Base-by-base conservation (phyloP, 2,329 filamentous ascomycete genomes). In the Alternaria ethzedia region DNA sequence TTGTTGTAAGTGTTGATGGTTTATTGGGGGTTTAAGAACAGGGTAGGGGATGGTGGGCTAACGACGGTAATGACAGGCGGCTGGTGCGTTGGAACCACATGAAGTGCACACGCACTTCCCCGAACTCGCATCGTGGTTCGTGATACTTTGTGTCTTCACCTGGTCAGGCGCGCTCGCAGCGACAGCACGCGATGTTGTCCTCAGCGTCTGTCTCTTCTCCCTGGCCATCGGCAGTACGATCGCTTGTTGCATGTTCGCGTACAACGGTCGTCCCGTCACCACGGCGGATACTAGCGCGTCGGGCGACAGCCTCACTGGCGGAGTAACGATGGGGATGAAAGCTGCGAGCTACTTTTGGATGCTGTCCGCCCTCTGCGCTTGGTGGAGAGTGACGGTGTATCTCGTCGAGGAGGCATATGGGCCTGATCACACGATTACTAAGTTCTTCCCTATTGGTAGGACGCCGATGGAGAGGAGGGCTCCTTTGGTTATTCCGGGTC, bases 401-500 rank as follows among this genome's bases (percentile, higher is more conserved):
- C 17, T 54, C 17, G 50, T 56, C 13, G 54, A 56, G 5, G 41
- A 56, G 43, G 54, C 59, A 10, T 57, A 59, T 51, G 55, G 63
- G 2, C 43, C 44, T 4, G 41, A 46, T 20, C 51, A 56, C 43
- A 51, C 20, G 7, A 57, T 56, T n/a, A 58, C 50, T 0, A 60
- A 49, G 55, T 59, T 65, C 45, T 65, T 60, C 41, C 52, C 44
- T 17, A 57, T 63, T 52, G 55, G 59, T 7, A 51, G 59, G 43
- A 62, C 54, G 26, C 49, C 55, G 9, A 63, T 56, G 51, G 59
- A 65, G 56, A 63, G 50, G 17, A 63, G 25, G 11, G 54, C 63
- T 9, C 59, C 62, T 21, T 43, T 58, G 9, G 54, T 64, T 3
- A 61, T 57, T 20, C 62, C 62, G 2, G 62, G 62, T 7, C 41